Percentiles rank a stretch among this genome's conserved stretches.
These are phyloP conservation scores for Neurospora sp. DNA, from an alignment of 495 filamentous ascomycete species.

Conservation along the genomic window DNA sequence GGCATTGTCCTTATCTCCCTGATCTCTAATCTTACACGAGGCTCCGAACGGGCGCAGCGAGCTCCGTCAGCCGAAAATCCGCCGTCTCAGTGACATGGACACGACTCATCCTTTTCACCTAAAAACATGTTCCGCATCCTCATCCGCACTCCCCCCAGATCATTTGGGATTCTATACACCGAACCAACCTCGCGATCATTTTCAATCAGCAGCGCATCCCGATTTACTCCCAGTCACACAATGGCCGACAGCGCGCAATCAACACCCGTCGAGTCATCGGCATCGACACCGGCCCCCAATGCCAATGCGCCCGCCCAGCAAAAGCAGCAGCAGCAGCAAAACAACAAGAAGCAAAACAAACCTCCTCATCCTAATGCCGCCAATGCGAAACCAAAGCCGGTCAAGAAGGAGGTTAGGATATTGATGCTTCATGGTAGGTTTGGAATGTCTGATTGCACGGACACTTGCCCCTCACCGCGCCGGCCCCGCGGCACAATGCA, in stretches of 20 bases:
- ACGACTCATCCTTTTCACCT: not conserved
- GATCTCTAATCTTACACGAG: not conserved
- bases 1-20: not conserved
- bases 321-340: slow-evolving; percentile 1
- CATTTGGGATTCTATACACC: not conserved
- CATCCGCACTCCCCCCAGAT: not conserved
- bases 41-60: not conserved
- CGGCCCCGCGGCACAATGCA: not conserved
- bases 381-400: slow-evolving; percentile 8
- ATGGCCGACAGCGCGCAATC: not conserved
- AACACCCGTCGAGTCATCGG: not conserved
- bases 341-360: not conserved
- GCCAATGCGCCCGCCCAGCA: not conserved
- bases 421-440: slow-evolving; percentile 47
- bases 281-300: not conserved
- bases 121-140: not conserved
- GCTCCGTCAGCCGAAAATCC: not conserved
- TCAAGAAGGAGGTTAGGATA: slow-evolving; percentile 38
- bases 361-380: not conserved
- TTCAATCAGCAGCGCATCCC: not conserved
- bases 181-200: not conserved
- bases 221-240: not conserved
- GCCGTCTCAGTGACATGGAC: not conserved
- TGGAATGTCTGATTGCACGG: too few relatives aligned
- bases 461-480: not conserved